Conservation (phyloP, 257 asterid genomes). For the Mentha longifolia region DNA sequence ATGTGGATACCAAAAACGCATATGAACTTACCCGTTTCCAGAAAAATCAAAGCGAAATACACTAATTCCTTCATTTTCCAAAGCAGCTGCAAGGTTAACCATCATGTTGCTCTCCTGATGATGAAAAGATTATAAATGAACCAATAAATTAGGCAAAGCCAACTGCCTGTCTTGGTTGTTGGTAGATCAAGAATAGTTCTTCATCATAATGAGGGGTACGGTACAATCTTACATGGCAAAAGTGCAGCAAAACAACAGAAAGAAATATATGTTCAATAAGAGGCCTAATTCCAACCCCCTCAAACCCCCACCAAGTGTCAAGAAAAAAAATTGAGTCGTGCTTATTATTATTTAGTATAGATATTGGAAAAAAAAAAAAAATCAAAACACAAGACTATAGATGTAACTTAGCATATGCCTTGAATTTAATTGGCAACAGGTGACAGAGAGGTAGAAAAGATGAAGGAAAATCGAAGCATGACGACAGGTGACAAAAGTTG, state of each 20-base stretch:
- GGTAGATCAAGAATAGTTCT: neutral
- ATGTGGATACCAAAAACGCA: neutral
- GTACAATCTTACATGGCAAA: neutral
- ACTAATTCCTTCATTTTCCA: constrained; percentile 72
- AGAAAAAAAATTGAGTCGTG: no score
- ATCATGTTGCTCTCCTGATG: no score
- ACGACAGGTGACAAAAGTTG: no score
- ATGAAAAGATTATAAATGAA: constrained; percentile 20
- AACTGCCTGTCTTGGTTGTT: neutral
- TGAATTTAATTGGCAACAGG: no score
- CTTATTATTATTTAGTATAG: no score
- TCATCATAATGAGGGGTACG: neutral
- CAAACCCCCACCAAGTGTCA: no score
- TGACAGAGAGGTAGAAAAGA: no score
- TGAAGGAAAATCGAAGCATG: no score
- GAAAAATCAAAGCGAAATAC: constrained; percentile 83
- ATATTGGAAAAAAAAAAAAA: no score
- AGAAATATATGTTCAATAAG: neutral
- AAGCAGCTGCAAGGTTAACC: no score
- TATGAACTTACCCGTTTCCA: constrained; percentile 79
- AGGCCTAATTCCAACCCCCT: neutral
- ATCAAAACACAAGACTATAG: no score
- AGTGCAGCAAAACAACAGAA: neutral
- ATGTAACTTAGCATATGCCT: no score
- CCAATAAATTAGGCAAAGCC: neutral